Base-by-base conservation (phyloP, 768 basidiomycete genomes). In the Mycena galericulata region DNA sequence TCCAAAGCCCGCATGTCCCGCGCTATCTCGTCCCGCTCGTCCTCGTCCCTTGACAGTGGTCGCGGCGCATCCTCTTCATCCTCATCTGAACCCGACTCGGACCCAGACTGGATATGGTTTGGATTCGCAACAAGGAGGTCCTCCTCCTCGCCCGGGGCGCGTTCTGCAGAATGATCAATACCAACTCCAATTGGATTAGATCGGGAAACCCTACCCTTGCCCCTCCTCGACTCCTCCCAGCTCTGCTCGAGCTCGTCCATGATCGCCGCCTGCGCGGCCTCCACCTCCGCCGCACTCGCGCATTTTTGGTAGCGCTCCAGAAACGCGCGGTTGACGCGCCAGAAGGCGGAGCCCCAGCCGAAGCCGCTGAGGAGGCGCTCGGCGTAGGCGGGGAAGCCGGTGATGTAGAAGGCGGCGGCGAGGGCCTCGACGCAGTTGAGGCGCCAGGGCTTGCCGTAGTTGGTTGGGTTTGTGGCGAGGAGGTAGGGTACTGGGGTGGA, bases 371-470 rank as follows among this genome's bases (percentile, higher is more conserved):
- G 79, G 24, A 99, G 77, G 27, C 85, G 84, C 57, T 96, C 92
- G 0, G 95, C 97, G 75, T 95, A 92, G 0, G 85, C 76, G 71
- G 93, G 87, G 68, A 96, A 95, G 0, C 97, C 95, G 0, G 94
- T 93, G 73, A 99, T 92, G 78, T 95, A 98, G 73, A 99, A 97
- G 0, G 96, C 93, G 0, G 97, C 98, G 0, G 98, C 97, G 6
- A 98, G 86, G 0, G 95, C 94, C 79, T 97, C 96, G 30, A 94
- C 97, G 70, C 97, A 98, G 74, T 97, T 98, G 43, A 99, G 83
- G 54, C 92, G 85, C 96, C 96, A 98, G 0, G 98, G 98, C 78
- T 95, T 96, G 12, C 98, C 98, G 73, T 99, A 99, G 80, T 99
- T 99, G 12, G 96, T 96, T 0, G 97, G 96, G 78, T 99, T 99